phyloP scores from a whole-genome alignment of 805 yeast genomes.

The Grigorovia yakushimaensis region DNA sequence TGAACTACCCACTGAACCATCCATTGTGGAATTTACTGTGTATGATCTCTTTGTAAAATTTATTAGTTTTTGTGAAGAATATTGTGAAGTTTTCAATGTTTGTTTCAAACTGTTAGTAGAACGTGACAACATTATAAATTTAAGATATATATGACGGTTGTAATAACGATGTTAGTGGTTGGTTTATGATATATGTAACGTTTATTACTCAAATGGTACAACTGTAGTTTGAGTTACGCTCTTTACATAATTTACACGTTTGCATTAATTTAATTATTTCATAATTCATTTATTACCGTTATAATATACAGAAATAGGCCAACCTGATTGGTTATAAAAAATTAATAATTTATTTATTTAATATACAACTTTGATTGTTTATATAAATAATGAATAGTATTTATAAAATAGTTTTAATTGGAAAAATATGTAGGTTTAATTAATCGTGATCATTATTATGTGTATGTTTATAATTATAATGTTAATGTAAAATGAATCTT shows the following conservation, averaged over 20 bases:
- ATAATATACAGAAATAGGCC: neutral
- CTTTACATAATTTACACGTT: too few relatives aligned
- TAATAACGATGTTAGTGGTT: neutral
- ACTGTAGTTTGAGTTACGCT: too few relatives aligned
- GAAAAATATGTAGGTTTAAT: neutral
- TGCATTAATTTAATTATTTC: neutral
- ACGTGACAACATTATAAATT: neutral
- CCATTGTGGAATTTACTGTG: conserved; percentile 31
- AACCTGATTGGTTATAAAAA: neutral
- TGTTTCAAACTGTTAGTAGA: neutral
- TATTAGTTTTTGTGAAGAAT: neutral
- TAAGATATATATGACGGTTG: neutral
- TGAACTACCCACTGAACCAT: conserved; percentile 53
- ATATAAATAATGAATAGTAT: neutral
- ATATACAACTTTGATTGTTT: neutral
- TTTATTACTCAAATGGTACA: too few relatives aligned
- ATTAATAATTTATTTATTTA: neutral
- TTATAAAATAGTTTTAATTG: neutral
- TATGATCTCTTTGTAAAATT: conserved; percentile 6
- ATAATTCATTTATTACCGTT: neutral
- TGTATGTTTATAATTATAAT: neutral
- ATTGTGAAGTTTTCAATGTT: neutral
- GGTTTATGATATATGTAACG: too few relatives aligned
- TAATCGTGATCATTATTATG: neutral
- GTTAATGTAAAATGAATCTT: neutral